These are phyloP conservation scores for Centaurea solstitialis DNA, from an alignment of 129 eudicot genomes.

Conservation along the genomic window DNA sequence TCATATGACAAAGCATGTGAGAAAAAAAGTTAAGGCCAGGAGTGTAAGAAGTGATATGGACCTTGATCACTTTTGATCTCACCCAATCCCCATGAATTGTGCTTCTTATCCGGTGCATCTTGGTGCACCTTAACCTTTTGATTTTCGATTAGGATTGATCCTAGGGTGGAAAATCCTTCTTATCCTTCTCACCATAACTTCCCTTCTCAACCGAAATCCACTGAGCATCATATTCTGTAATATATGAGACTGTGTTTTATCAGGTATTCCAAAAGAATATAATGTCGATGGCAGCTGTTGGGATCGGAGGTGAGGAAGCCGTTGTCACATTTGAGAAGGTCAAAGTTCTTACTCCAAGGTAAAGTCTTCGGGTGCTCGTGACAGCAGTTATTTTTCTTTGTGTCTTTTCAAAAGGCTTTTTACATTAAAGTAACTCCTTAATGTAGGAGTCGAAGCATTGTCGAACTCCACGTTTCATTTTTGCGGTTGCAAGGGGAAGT, in stretches of 20 bases:
- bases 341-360: constrained; percentile 75
- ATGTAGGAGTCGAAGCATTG: constrained; percentile 58
- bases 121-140: too few species aligned
- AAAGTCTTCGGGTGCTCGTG: neutral
- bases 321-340: constrained; percentile 67
- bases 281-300: constrained; percentile 60
- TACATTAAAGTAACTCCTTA: neutral
- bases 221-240: neutral
- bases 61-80: too few species aligned
- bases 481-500: constrained; percentile 68
- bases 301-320: constrained; percentile 61
- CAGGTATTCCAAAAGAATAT: constrained; percentile 59
- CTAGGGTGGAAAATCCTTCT: too few species aligned
- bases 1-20: neutral
- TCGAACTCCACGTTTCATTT: constrained; percentile 68
- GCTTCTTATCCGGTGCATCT: too few species aligned
- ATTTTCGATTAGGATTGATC: too few species aligned
- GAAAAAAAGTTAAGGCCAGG: too few species aligned
- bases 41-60: too few species aligned
- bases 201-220: too few species aligned
- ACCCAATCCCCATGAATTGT: too few species aligned
- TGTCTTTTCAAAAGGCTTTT: neutral
- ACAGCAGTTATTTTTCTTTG: neutral
- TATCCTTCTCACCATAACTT: too few species aligned
- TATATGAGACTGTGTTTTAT: neutral